Base-by-base conservation (phyloP, 257 asterid genomes). In the Euphrasia confusa region DNA sequence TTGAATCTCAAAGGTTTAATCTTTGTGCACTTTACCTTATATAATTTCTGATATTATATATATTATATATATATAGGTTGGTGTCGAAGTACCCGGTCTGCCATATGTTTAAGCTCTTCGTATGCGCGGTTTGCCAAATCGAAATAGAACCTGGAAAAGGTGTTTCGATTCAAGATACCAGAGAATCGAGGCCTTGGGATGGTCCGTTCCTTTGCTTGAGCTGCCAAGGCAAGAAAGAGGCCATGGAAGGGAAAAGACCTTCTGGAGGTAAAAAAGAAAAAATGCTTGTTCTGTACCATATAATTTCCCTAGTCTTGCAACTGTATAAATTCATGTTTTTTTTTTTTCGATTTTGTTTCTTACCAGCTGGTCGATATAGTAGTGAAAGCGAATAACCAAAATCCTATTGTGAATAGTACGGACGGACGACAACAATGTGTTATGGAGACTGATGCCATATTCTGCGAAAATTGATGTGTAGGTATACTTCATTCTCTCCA, bases 141-240 rank as follows among this genome's bases (percentile, higher is more conserved):
- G 95, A 87, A 68, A 79, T 93, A 70, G 85, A 93, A 72, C 99
- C 96, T 0, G 96, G 96, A 58, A 88, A 89, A 75, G 97, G 99
- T 28, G 76, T 63, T 93, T 93, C 99, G 2, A 78, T 93, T 71
- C 96, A 89, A 35, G 84, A 81, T 66, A 69, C 82, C 7, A 83
- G 80, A 74, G 85, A 83, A 57, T 73, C 75, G 73, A 79, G 99
- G 74, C 97, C 97, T 35, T 89, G 97, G 97, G 94, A 93, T 4
- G 99, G 99, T 7, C 99, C 44, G 0, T 37, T 37, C 44, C 44
- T 37, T 5, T 37, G 44, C 44, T 37, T 10, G 44, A 37, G 44
- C 44, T 37, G 44, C 44, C 44, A 37, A 10, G 44, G 11, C 10
- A 37, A 37, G 44, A 37, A 37, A 37, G 44, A 37, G 44, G 44